Evolutionary conservation across 2,329 filamentous ascomycete genomes (phyloP), one percentile per base, ranked within the genome.

Genomic region (Paracamarosporium sp.): DNA sequence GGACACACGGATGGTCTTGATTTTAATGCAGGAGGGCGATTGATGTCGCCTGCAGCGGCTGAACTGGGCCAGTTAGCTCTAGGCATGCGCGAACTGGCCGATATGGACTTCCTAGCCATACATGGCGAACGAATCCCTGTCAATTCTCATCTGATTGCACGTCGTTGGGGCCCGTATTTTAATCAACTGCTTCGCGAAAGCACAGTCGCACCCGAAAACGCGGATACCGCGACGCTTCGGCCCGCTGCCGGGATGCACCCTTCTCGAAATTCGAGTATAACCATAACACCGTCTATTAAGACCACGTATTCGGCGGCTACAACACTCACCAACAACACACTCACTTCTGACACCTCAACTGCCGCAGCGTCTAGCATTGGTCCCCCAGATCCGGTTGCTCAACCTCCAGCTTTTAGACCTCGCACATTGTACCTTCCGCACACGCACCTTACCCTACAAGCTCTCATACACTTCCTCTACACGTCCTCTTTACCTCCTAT

Each of bases 21-120:
- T 55, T 68, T 81, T 70, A 89, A 88, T 1, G 90, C 89, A 5
- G 91, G 91, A 22, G 93, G 93, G 4, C 86, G 93, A 17, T 86
- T 85, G 31, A 86, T 96, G 64, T 91, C 89, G 9, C 83, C 86
- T 31, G 90, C 91, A 12, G 93, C 93, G 1, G 90, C 96, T 67
- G 91, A 96, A 60, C 82, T 99, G 13, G 95, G 95, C 5, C 89
- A 91, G 63, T 87, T 92, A 74, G 90, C 92, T 0, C 81, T 97
- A 61, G 84, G 84, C 1, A 82, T 96, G 73, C 87, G 88, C n/a
- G 95, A 98, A 76, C 81, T 99, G 55, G 86, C 92, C 2, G 95
- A 99, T 68, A 99, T 99, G 95, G 95, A 98, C 70, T 91, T 99
- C 57, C 83, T 98, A 27, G 95, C 94, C 51, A 89, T 97, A 40